phyloP scores from a whole-genome alignment of 176 grass and related monocot genomes.

The Aegilops umbellulata region DNA sequence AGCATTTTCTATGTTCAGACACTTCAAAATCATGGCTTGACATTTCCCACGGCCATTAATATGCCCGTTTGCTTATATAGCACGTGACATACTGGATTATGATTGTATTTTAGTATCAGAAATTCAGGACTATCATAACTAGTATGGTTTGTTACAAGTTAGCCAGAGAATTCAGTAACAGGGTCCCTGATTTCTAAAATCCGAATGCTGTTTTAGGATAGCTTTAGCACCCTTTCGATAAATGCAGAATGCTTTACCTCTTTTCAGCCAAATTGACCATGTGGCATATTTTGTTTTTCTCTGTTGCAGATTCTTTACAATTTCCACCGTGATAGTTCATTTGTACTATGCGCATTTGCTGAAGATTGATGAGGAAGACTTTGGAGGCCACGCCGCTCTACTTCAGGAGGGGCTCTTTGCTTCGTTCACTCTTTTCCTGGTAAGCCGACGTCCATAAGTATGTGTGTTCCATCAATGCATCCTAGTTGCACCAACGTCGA shows the following conservation, averaged over 20 bases:
- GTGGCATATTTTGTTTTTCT: neutral
- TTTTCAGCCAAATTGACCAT: neutral
- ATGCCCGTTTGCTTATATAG: neutral
- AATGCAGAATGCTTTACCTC: neutral
- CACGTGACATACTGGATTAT: neutral
- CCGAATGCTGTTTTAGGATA: neutral
- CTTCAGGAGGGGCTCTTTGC: conserved; percentile 32
- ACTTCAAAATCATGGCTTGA: neutral
- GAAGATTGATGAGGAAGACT: conserved; percentile 89
- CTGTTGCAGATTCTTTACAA: conserved; percentile 58
- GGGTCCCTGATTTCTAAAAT: neutral
- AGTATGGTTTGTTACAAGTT: neutral
- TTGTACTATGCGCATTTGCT: conserved; percentile 62
- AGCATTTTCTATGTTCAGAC: neutral
- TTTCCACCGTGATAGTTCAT: conserved; percentile 73
- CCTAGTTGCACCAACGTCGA: neutral
- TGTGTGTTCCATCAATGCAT: neutral
- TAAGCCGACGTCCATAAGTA: neutral
- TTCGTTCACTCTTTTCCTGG: conserved; percentile 1
- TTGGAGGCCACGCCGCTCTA: conserved; percentile 65
- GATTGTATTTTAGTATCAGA: neutral
- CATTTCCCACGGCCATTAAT: neutral
- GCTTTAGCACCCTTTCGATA: neutral
- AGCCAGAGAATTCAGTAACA: neutral
- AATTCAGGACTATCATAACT: neutral